Evolutionary conservation across 352 stramenopile species (phyloP).

Genomic region (Globisporangium barbulae): DNA sequence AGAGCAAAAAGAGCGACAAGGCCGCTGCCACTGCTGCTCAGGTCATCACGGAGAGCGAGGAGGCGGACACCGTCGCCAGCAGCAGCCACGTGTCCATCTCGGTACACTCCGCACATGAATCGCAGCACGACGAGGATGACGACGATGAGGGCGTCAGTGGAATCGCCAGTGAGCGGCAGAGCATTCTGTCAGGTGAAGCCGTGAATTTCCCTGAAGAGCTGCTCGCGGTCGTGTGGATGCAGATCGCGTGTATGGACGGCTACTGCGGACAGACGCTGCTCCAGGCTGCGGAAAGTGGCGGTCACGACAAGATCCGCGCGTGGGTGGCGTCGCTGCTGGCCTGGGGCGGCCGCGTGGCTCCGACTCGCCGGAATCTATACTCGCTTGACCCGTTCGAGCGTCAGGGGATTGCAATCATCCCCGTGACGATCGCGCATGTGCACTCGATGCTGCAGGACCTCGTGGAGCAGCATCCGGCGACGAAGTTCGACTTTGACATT

Average conservation of each 20-base stretch:
- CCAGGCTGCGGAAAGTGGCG: conserved; percentile 68
- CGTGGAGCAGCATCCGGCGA: conserved; percentile 48
- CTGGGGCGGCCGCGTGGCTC: conserved; percentile 61
- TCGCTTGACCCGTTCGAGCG: conserved; percentile 68
- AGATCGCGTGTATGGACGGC: conserved; percentile 70
- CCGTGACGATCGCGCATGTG: conserved; percentile 54
- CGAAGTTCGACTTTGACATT: conserved; percentile 78
- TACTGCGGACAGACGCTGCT: conserved; percentile 82
- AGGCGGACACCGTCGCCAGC: neutral
- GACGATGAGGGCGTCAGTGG: conserved; percentile 3
- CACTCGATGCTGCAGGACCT: conserved; percentile 49
- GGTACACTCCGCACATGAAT: neutral
- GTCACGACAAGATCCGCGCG: conserved; percentile 76
- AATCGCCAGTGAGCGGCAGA: conserved; percentile 8
- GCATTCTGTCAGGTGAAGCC: conserved; percentile 20
- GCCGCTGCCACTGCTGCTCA: conserved; percentile 16
- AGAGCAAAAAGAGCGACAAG: conserved; percentile 7
- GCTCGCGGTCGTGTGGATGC: conserved; percentile 80
- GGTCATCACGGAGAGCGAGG: conserved; percentile 14
- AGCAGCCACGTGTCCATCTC: conserved; percentile 17
- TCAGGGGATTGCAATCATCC: conserved; percentile 62
- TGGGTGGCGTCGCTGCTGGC: conserved; percentile 72
- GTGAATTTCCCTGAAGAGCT: conserved; percentile 60
- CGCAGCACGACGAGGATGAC: conserved; percentile 13
- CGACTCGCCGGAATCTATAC: conserved; percentile 24